Conservation (phyloP, 805 yeast species). For the Clavispora vitiphila region DNA sequence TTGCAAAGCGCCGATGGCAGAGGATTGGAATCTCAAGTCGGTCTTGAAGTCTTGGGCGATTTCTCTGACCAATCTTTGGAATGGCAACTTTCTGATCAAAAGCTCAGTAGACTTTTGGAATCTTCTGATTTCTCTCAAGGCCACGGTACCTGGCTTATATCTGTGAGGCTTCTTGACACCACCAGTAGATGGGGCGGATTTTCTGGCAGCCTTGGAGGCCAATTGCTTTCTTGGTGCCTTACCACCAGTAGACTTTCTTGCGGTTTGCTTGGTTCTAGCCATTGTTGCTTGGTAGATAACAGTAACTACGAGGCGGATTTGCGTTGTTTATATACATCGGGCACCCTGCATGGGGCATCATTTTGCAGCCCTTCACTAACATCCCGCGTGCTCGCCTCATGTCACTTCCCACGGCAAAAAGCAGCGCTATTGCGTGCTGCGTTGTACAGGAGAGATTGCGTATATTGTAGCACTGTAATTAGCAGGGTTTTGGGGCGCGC, state of each 20-base stretch:
- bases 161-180: constrained; percentile 95
- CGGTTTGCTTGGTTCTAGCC: constrained; percentile 95
- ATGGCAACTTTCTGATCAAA: constrained; percentile 92
- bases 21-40: constrained; percentile 93
- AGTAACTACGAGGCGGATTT: not conserved
- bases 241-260: constrained; percentile 95
- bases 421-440: constrained; percentile 6
- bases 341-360: not conserved
- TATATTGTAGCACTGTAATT: constrained; percentile 8
- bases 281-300: constrained; percentile 31
- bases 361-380: not conserved
- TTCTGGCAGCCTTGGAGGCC: constrained; percentile 91
- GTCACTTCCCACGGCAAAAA: not conserved
- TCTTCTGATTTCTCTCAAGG: constrained; percentile 94
- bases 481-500: constrained; percentile 3
- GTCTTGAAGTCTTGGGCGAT: constrained; percentile 92
- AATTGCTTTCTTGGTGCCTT: constrained; percentile 93
- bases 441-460: constrained; percentile 5
- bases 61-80: constrained; percentile 95
- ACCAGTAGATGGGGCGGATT: constrained; percentile 86
- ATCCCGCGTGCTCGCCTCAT: no score
- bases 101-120: constrained; percentile 95
- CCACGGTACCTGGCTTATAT: constrained; percentile 97
- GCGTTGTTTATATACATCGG: constrained; percentile 7
- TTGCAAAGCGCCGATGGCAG: constrained; percentile 96